Conservation (phyloP, 345 rosid genomes). For the Clausena lansium region DNA sequence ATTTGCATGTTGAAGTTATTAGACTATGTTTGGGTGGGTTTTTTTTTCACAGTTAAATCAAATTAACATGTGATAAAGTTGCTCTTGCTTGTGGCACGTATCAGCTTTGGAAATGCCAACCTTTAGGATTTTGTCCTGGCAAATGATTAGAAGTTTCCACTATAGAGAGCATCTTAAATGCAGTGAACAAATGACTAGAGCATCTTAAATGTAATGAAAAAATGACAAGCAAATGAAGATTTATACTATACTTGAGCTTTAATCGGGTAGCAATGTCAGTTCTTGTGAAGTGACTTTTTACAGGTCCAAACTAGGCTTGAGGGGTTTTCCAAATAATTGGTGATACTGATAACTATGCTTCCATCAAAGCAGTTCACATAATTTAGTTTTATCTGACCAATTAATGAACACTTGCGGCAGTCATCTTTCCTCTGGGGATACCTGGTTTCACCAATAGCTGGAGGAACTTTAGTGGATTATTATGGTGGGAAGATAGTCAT, state of each 20-base stretch:
- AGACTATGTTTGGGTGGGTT: not conserved
- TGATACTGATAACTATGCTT: not conserved
- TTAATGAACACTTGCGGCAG: conserved; percentile 41
- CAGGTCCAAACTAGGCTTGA: not conserved
- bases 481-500: conserved; percentile 92
- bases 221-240: not conserved
- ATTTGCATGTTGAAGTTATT: not conserved
- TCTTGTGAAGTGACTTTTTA: not conserved
- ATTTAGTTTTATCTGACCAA: conserved; percentile 9
- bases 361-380: not conserved
- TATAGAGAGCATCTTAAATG: not conserved
- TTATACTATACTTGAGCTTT: not conserved
- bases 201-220: not conserved
- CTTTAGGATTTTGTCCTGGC: not conserved
- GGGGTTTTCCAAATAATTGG: not conserved
- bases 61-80: not conserved
- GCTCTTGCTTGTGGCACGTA: not conserved
- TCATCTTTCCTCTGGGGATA: conserved; percentile 98
- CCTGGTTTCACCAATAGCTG: conserved; percentile 85
- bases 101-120: not conserved
- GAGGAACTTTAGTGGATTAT: conserved; percentile 86
- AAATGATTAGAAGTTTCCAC: not conserved
- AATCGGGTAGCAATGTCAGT: not conserved
- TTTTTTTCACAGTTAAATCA: not conserved
- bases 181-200: not conserved